phyloP scores from a whole-genome alignment of 2,329 filamentous ascomycete species.

The Fusarium buxicola region DNA sequence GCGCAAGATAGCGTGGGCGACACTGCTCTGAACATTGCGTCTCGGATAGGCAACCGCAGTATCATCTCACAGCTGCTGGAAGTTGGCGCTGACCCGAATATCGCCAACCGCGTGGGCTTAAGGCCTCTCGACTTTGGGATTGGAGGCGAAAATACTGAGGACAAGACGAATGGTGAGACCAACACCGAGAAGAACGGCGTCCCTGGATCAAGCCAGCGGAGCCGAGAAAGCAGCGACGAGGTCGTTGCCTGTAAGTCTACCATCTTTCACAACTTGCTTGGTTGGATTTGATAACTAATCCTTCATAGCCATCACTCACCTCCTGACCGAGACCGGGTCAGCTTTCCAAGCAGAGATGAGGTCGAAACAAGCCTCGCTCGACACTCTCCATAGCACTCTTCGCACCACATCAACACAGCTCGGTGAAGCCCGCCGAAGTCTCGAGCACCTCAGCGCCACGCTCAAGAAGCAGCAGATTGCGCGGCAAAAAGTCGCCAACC shows the following conservation, averaged over 20 bases:
- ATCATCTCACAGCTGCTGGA: conserved; percentile 98
- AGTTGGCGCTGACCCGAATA: conserved; percentile 92
- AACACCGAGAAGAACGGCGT: conserved; percentile 58
- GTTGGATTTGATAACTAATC: conserved; percentile 4
- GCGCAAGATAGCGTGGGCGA: conserved; percentile 94
- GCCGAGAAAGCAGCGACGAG: conserved; percentile 79
- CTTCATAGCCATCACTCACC: conserved; percentile 77
- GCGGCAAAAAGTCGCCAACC: conserved; percentile 80
- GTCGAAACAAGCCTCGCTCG: conserved; percentile 84
- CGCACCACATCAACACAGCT: conserved; percentile 83
- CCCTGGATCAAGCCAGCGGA: conserved; percentile 64
- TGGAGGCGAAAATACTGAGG: conserved; percentile 70
- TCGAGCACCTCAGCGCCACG: conserved; percentile 77
- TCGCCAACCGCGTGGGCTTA: conserved; percentile 89
- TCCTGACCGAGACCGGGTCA: conserved; percentile 81
- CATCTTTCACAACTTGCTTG: not conserved
- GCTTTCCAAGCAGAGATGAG: conserved; percentile 85
- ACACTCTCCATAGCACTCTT: conserved; percentile 83
- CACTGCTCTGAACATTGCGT: conserved; percentile 93
- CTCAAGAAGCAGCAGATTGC: conserved; percentile 73
- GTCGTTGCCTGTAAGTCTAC: conserved; percentile 78
- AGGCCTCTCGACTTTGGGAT: conserved; percentile 95
- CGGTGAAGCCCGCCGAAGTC: conserved; percentile 77
- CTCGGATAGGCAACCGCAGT: conserved; percentile 90
- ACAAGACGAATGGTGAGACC: conserved; percentile 57